Conservation (phyloP, 352 stramenopile species). For the Phytophthora litchii region DNA sequence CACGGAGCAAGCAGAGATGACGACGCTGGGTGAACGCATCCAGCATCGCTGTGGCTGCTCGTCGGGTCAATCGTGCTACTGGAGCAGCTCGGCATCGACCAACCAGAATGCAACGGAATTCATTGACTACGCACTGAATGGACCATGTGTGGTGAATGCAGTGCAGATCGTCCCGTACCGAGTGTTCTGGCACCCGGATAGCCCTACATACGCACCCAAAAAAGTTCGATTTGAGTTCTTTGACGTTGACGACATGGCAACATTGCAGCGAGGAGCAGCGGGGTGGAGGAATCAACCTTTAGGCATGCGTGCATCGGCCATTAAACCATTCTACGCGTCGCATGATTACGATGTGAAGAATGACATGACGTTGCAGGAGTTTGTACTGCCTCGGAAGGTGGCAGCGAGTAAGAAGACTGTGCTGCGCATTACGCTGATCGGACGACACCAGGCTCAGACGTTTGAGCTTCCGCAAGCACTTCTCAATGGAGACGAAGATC, state of each 20-base stretch:
- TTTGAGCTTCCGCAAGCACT: constrained; percentile 67
- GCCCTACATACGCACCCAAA: constrained; percentile 75
- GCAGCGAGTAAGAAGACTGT: constrained; percentile 45
- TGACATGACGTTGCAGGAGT: constrained; percentile 75
- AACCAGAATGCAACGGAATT: constrained; percentile 65
- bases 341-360: constrained; percentile 63
- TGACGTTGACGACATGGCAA: constrained; percentile 35
- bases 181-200: constrained; percentile 80
- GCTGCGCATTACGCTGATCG: constrained; percentile 65
- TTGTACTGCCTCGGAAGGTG: constrained; percentile 57
- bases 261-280: constrained; percentile 12
- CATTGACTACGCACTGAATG: constrained; percentile 75
- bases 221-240: constrained; percentile 79
- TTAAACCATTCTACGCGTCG: constrained; percentile 63
- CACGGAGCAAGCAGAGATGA: constrained; percentile 37
- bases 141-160: constrained; percentile 57
- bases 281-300: constrained; percentile 9
- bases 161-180: constrained; percentile 81
- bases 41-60: constrained; percentile 78
- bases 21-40: constrained; percentile 65
- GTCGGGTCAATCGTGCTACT: constrained; percentile 78
- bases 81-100: constrained; percentile 81
- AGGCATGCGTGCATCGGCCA: constrained; percentile 14
- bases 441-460: constrained; percentile 74
- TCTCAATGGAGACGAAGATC: constrained; percentile 46